Evolutionary conservation across 306 rosid genomes (phyloP).

Genomic region (Prunus mume): DNA sequence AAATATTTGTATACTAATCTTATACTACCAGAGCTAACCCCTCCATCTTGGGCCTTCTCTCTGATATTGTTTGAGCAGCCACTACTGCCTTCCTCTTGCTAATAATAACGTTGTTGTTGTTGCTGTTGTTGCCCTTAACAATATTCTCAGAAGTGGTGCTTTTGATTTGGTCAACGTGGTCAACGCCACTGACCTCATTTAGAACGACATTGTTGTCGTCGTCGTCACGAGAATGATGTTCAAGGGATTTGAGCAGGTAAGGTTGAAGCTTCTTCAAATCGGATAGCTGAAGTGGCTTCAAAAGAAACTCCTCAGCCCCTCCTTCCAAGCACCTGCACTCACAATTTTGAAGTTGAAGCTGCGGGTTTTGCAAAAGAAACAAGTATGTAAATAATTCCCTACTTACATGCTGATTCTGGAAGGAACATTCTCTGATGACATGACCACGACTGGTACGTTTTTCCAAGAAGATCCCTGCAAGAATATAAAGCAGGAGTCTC

Average conservation of each 20-base stretch:
- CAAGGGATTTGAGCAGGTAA: slow-evolving; percentile 50
- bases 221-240: slow-evolving; percentile 21
- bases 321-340: slow-evolving; percentile 75
- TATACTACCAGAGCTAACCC: slow-evolving; percentile 34
- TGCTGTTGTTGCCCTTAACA: neutral
- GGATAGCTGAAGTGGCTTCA: slow-evolving; percentile 81
- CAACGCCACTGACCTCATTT: neutral
- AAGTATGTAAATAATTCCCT: too few relatives aligned
- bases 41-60: slow-evolving; percentile 64
- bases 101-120: slow-evolving; percentile 13
- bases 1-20: neutral
- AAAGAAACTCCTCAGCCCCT: slow-evolving; percentile 90
- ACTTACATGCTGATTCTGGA: slow-evolving; percentile 79
- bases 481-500: slow-evolving; percentile 3
- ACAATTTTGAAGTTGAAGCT: neutral
- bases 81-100: slow-evolving; percentile 55
- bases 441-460: slow-evolving; percentile 86
- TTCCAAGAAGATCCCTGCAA: slow-evolving; percentile 94
- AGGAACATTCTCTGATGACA: slow-evolving; percentile 98
- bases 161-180: neutral
- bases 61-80: slow-evolving; percentile 48
- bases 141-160: neutral
- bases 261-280: slow-evolving; percentile 81
- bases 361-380: neutral
- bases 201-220: slow-evolving; percentile 7